Percentiles rank a stretch among this genome's conserved stretches.
Conservation (phyloP, 345 rosid genomes). For the Syzygium aqueum region DNA sequence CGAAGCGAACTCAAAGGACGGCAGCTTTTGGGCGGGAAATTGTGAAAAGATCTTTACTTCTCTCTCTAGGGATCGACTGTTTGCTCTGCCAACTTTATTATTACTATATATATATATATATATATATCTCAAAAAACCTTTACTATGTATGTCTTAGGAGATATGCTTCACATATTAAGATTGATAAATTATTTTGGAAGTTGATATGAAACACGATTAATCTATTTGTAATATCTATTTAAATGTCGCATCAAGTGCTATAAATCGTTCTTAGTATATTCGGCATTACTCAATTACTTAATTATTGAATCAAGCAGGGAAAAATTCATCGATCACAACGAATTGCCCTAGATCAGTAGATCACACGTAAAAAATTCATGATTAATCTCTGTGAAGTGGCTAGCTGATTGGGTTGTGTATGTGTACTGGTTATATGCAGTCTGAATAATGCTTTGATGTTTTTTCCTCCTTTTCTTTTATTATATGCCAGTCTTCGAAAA, state of each 20-base stretch:
- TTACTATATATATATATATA: too few relatives aligned
- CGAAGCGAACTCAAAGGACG: background rate
- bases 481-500: background rate
- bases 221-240: background rate
- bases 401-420: background rate
- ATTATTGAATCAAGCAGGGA: accelerated
- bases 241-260: background rate
- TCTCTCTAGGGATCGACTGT: background rate
- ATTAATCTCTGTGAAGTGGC: background rate
- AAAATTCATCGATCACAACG: too few relatives aligned
- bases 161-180: background rate
- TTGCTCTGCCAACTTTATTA: background rate
- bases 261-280: background rate
- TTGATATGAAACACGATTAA: background rate
- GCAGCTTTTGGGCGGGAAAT: background rate
- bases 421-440: background rate
- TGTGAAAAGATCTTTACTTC: background rate
- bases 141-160: too few relatives aligned
- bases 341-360: background rate
- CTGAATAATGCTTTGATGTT: background rate
- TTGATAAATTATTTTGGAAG: background rate
- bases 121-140: too few relatives aligned
- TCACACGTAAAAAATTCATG: background rate
- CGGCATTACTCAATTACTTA: background rate
- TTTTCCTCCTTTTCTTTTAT: background rate